phyloP scores from a whole-genome alignment of 805 yeast genomes.

The Yamadazyma phyllophila region DNA sequence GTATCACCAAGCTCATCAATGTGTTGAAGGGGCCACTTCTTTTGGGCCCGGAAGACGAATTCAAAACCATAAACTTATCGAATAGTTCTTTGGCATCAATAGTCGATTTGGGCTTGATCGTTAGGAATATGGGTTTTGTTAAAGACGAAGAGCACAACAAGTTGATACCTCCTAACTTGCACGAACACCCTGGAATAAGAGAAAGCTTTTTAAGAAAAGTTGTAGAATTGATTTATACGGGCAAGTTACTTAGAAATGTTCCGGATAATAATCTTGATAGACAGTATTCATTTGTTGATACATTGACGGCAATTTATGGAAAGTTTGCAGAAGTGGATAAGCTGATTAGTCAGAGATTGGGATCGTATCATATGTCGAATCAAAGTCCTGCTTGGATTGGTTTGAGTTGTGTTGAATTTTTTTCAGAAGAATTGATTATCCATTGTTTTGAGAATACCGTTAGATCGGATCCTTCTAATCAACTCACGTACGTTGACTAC shows the following conservation, averaged over 20 bases:
- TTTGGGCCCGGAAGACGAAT: slow-evolving; percentile 40
- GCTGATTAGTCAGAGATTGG: slow-evolving; percentile 24
- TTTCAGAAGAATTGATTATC: slow-evolving; percentile 40
- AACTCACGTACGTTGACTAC: slow-evolving; percentile 38
- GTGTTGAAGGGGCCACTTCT: slow-evolving; percentile 67
- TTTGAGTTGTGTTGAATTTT: slow-evolving; percentile 29
- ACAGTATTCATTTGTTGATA: slow-evolving; percentile 32
- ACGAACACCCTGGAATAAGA: slow-evolving; percentile 22
- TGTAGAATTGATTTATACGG: slow-evolving; percentile 47
- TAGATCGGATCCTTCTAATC: slow-evolving; percentile 30
- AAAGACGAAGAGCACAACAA: slow-evolving; percentile 15
- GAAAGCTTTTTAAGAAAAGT: slow-evolving; percentile 57
- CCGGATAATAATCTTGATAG: slow-evolving; percentile 26
- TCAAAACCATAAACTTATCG: slow-evolving; percentile 54
- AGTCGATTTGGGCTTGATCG: slow-evolving; percentile 53
- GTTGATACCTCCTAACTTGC: slow-evolving; percentile 49
- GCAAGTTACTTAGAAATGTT: slow-evolving; percentile 6
- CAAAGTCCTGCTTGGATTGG: slow-evolving; percentile 26
- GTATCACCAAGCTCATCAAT: slow-evolving; percentile 59
- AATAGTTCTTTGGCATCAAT: slow-evolving; percentile 54
- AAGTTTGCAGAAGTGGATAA: slow-evolving; percentile 39
- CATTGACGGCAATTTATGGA: slow-evolving; percentile 29
- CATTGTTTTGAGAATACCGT: slow-evolving; percentile 40
- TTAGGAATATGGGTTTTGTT: slow-evolving; percentile 46
- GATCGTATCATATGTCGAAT: slow-evolving; percentile 18